Base-by-base conservation (phyloP, 225 moss, liverwort and hornwort genomes). In the Marchantia paleacea region DNA sequence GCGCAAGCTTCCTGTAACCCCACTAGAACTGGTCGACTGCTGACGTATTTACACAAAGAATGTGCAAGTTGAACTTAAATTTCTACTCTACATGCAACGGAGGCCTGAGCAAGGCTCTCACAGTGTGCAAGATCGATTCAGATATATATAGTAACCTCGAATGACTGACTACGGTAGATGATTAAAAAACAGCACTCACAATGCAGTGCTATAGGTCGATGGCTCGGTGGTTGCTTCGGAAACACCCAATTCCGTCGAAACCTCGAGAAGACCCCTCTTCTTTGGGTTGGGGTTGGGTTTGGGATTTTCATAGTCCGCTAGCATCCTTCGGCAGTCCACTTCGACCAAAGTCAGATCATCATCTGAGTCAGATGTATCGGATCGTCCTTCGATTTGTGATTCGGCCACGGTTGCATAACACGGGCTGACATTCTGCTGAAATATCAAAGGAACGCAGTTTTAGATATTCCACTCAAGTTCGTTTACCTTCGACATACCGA, bases 301-400 rank as follows among this genome's bases (percentile, higher is more conserved):
- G 1, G 73, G 25, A 10, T 0, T 0, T 13, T 4, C 3, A n/a
- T 73, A 73, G 73, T 73, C 73, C 6, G 52, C 12, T 73, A 73
- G 52, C 52, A 73, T 73, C 52, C 73, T 51, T 9, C 73, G 52
- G 73, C 73, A 73, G 8, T 73, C 73, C 7, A 70, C 70, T 70
- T 70, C 70, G 18, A 70, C 47, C 19, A 70, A 7, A 49, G 70
- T 16, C 52, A 12, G 18, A 24, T 73, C 73, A 73, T 25, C 52
- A 12, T 73, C 73, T 11, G n/a, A 3, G 25, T 18, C 49, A 68
- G 31, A 16, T 9, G 52, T 0, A 53, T 53, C 73, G 0, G 73
- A 49, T 24, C 53, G 52, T 24, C 73, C 53, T 53, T 73, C 73
- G 4, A 24, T 7, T 51, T 73, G 52, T 31, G 68, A 10, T 13